Evolutionary conservation across 1,284 basidiomycete genomes (phyloP).

Genomic region (Blastosporella zonata): DNA sequence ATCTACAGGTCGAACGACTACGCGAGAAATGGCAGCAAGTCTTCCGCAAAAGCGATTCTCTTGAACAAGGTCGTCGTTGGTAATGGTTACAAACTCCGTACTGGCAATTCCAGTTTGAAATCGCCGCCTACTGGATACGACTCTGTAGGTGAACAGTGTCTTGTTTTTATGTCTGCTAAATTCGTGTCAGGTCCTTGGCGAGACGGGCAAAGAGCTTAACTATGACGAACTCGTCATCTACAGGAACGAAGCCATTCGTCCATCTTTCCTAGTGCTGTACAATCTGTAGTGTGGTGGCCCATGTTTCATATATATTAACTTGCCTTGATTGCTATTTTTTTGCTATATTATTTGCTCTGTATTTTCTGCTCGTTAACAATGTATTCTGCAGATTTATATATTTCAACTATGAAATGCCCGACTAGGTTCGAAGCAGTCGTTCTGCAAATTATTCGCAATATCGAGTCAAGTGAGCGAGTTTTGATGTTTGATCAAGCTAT

Average conservation of each 20-base stretch:
- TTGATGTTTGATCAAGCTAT: too few species aligned
- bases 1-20: constrained; percentile 56
- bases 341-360: too few species aligned
- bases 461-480: too few species aligned
- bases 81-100: constrained; percentile 58
- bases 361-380: too few species aligned
- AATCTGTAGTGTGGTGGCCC: constrained; percentile 29
- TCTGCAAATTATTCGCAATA: too few species aligned
- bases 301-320: too few species aligned
- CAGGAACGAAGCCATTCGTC: constrained; percentile 58
- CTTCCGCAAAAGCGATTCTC: constrained; percentile 55
- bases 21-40: constrained; percentile 50
- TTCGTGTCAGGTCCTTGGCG: constrained; percentile 49
- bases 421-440: too few species aligned
- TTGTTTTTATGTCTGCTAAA: not conserved
- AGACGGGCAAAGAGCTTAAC: constrained; percentile 56
- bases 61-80: constrained; percentile 70
- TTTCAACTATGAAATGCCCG: too few species aligned
- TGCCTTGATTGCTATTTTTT: not conserved
- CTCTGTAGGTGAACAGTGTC: constrained; percentile 40
- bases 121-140: constrained; percentile 58
- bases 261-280: constrained; percentile 63
- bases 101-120: constrained; percentile 49
- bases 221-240: constrained; percentile 70
- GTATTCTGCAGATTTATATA: too few species aligned